Evolutionary conservation across 148 eudicot species (phyloP).

Genomic region (Heliamphora exappendiculata): DNA sequence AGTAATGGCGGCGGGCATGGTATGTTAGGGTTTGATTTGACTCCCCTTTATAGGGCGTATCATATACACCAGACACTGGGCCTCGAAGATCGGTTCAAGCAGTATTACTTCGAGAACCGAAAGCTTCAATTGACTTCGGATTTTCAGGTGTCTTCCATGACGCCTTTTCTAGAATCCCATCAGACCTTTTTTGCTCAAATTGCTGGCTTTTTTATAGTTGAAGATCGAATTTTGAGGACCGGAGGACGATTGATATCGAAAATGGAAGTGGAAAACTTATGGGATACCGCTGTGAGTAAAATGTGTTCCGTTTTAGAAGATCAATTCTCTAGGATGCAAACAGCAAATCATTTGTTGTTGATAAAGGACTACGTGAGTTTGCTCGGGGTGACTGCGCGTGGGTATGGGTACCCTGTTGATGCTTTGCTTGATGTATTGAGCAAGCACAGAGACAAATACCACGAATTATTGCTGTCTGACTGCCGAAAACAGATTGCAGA

Average conservation of each 20-base stretch:
- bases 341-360: conserved; percentile 88
- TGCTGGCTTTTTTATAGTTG: conserved; percentile 94
- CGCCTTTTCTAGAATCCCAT: conserved; percentile 88
- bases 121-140: conserved; percentile 92
- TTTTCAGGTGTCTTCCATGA: conserved; percentile 94
- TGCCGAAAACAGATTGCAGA: conserved; percentile 87
- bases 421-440: conserved; percentile 88
- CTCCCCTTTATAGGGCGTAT: conserved; percentile 71
- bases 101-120: conserved; percentile 80
- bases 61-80: conserved; percentile 85
- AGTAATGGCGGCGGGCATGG: conserved; percentile 26
- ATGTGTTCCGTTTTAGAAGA: conserved; percentile 96
- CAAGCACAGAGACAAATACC: conserved; percentile 97
- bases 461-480: conserved; percentile 78
- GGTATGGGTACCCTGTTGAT: conserved; percentile 86
- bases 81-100: conserved; percentile 67
- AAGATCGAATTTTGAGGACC: conserved; percentile 85
- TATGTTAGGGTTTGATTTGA: conserved; percentile 65
- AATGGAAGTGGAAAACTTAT: conserved; percentile 91
- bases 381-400: conserved; percentile 76
- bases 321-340: conserved; percentile 96
- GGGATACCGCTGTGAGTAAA: conserved; percentile 95
- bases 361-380: conserved; percentile 97
- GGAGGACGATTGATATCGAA: conserved; percentile 84
- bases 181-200: conserved; percentile 95